Base-by-base conservation (phyloP, 768 basidiomycete species). In the Collybiopsis luxurians region DNA sequence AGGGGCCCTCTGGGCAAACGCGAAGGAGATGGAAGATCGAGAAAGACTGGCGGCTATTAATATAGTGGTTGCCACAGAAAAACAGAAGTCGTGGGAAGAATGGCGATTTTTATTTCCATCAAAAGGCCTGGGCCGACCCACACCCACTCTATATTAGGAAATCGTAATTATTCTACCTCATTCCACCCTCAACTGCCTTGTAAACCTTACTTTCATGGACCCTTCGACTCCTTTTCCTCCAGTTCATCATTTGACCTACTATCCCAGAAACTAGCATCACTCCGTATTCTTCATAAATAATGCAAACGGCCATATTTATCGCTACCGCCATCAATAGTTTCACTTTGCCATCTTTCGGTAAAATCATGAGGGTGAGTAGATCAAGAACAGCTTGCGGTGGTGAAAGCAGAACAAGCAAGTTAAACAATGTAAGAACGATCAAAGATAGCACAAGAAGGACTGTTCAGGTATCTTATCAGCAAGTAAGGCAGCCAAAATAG, bases 361-460 rank as follows among this genome's bases (percentile, higher is more conserved):
- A 72, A 12, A 79, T 69, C 80, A 95, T 86, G 65, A 98, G 77
- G 60, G 89, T 87, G 45, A 99, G 78, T 43, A 94, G 67, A 7
- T 78, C 67, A 30, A 77, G 76, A 45, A 95, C 61, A 7, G 76
- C 67, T 36, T 73, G 70, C 3, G 90, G 84, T 6, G 95, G 91
- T 3, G 78, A 73, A 39, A 98, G 77, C 36, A 98, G 74, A 54
- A 96, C 83, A 57, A 91, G 73, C 10, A 89, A 65, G 67, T 90
- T 94, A 75, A 98, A 86, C 3, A 74, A 69, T 24, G 87, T 76
- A 54, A 98, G 75, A 56, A 79, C 67, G 47, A 79, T 71, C 66
- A 98, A 78, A 19, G 90, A 90, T 54, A 82, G 67, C 83, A 99
- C 88, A 59, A 99, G 79, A 79, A 87, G 86, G 34, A 80, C 93